A percentile compares a stretch with the other conserved stretches of the same genome.
These are phyloP conservation scores for Trichopus zeylanicus DNA, from an alignment of 116 monocot species.

Conservation along the genomic window DNA sequence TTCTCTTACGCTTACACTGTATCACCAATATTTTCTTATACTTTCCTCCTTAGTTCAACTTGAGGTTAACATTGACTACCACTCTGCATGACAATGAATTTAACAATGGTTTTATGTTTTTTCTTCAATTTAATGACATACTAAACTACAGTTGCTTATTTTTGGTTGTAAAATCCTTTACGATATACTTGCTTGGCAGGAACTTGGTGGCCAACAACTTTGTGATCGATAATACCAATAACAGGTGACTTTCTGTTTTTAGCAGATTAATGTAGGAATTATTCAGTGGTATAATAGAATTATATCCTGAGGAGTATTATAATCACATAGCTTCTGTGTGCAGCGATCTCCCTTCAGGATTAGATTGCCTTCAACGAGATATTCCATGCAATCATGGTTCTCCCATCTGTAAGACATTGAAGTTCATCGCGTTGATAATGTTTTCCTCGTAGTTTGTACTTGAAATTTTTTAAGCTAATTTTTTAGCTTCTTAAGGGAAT, in stretches of 20 bases:
- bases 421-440: neutral
- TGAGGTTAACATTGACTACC: too few species aligned
- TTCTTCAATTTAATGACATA: too few species aligned
- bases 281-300: too few species aligned
- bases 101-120: too few species aligned
- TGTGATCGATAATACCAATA: conserved; percentile 45
- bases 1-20: too few species aligned
- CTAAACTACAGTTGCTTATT: neutral
- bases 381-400: conserved; percentile 56
- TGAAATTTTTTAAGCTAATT: neutral
- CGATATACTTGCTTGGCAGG: conserved; percentile 18
- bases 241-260: conserved; percentile 23
- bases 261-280: neutral
- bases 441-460: too few species aligned
- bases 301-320: neutral
- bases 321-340: neutral
- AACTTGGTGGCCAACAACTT: conserved; percentile 81
- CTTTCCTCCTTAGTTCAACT: too few species aligned
- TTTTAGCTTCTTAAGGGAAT: neutral
- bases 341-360: conserved; percentile 64
- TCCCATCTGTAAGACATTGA: conserved; percentile 50
- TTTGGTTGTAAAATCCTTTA: neutral
- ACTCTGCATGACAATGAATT: too few species aligned
- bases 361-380: conserved; percentile 66
- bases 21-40: too few species aligned